These are phyloP conservation scores for Graphilbum sp. DNA, from an alignment of 2,329 filamentous ascomycete species.

Conservation along the genomic window DNA sequence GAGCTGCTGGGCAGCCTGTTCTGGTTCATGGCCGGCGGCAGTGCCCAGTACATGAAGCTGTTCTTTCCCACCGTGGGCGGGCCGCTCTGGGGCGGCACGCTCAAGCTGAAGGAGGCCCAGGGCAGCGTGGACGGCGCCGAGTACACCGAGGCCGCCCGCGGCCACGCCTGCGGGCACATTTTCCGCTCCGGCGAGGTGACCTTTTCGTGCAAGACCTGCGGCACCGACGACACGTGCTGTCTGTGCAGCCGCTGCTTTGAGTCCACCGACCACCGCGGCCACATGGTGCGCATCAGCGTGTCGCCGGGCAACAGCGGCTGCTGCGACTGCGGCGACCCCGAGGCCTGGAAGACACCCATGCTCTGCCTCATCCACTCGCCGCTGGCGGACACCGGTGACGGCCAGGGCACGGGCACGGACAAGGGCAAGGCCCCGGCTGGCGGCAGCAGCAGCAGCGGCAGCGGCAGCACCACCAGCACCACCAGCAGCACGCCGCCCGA, in stretches of 20 bases:
- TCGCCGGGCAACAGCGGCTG: constrained; percentile 21
- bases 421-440: constrained; percentile 43
- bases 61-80: constrained; percentile 65
- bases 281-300: constrained; percentile 66
- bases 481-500: constrained; percentile 57
- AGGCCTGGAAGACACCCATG: constrained; percentile 80
- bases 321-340: constrained; percentile 91
- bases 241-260: constrained; percentile 91
- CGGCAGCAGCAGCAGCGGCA: too few relatives aligned
- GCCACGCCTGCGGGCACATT: constrained; percentile 92
- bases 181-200: constrained; percentile 89
- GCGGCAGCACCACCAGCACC: too few relatives aligned
- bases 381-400: constrained; percentile 12
- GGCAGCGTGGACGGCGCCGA: constrained; percentile 88
- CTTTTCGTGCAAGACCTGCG: constrained; percentile 88
- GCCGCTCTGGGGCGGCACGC: constrained; percentile 38
- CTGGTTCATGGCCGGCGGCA: constrained; percentile 65
- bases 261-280: constrained; percentile 82
- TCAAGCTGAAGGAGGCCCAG: constrained; percentile 76
- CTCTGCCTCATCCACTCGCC: constrained; percentile 88
- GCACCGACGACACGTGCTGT: constrained; percentile 86
- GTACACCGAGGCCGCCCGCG: constrained; percentile 79
- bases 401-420: constrained; percentile 26
- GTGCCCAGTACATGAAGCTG: constrained; percentile 54
- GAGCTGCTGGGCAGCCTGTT: constrained; percentile 71